A percentile compares a stretch with the other conserved stretches of the same genome.
Conservation (phyloP, 2,329 filamentous ascomycete species). For the Cladophialophora exuberans region DNA sequence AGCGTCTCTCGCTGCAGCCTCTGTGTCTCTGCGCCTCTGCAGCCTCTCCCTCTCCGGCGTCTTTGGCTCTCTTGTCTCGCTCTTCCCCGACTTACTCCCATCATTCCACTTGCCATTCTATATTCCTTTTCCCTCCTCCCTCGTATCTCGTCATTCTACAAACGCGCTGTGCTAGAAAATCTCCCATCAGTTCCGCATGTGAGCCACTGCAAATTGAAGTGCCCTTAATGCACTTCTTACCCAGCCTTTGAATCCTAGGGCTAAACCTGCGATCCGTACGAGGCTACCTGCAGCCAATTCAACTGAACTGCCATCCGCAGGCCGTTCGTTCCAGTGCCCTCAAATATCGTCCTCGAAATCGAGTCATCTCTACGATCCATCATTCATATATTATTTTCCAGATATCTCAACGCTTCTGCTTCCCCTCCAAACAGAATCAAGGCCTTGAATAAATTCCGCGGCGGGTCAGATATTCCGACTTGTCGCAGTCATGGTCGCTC, state of each 20-base stretch:
- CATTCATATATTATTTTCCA: constrained; percentile 2
- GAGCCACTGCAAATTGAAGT: constrained; percentile 18
- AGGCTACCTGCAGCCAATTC: constrained; percentile 23
- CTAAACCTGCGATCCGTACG: constrained; percentile 18
- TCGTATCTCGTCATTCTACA: constrained; percentile 30
- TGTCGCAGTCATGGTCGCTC: constrained; percentile 48
- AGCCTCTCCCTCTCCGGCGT: constrained; percentile 11
- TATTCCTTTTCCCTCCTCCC: constrained; percentile 20
- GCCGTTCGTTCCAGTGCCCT: constrained; percentile 26
- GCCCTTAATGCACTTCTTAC: constrained; percentile 27
- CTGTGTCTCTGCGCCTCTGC: constrained; percentile 2
- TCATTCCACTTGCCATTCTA: constrained; percentile 3
- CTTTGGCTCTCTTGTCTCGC: constrained; percentile 24
- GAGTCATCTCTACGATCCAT: background rate
- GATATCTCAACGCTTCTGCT: background rate
- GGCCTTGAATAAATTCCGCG: constrained; percentile 5
- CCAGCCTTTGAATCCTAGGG: constrained; percentile 2
- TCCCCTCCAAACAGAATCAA: background rate
- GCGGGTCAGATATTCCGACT: background rate
- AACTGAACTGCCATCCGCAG: constrained; percentile 7
- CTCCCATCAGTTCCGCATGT: constrained; percentile 22
- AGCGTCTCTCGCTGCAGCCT: background rate
- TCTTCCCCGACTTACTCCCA: constrained; percentile 17
- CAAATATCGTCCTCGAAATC: constrained; percentile 7
- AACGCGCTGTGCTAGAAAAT: constrained; percentile 18